Base-by-base conservation (phyloP, 805 yeast species). In the Suhomyces sp. region DNA sequence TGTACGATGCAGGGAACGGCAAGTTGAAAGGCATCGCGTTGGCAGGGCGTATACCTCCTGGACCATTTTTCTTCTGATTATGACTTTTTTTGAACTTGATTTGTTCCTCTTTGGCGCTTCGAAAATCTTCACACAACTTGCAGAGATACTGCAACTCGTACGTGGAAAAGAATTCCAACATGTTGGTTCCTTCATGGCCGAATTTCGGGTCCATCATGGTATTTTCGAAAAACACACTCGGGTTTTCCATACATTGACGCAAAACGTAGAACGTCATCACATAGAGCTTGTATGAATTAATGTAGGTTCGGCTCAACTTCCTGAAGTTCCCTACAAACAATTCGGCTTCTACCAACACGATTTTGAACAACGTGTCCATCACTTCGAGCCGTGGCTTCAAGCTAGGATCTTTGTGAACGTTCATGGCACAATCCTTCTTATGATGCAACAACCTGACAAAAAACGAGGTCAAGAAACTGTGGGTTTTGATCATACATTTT, bases 281-380 rank as follows among this genome's bases (percentile, higher is more conserved):
- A 51, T 73, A 71, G 12, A 75, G 57, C 53, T 67, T 65, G 62
- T 73, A 73, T 2, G 78, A 73, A 53, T 73, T 75, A 49, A 71
- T 64, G 56, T 75, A 74, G 4, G 65, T 65, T 19, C 63, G 53
- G 55, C 77, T 69, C 55, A 75, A 62, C 31, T 64, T 65, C 21
- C 73, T 46, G 60, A 75, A 75, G 54, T 71, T 69, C 1, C 79
- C 78, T 29, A 74, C 77, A 55, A 74, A 75, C 6, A 73, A 58
- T 47, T 74, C 79, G 1, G 78, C 72, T 49, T 75, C 78, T 0
- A 64, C 51, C 25, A 75, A 57, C 10, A 69, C 64, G 35, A 68
- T 59, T 12, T 58, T 61, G 51, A 73, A 71, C 40, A 75, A 58
- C 15, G 53, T 57, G 52, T 71, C 71, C 19, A 70, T 61, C 2